Conservation (phyloP, 108 stramenopile species). For the Asterionellopsis glacialis region DNA sequence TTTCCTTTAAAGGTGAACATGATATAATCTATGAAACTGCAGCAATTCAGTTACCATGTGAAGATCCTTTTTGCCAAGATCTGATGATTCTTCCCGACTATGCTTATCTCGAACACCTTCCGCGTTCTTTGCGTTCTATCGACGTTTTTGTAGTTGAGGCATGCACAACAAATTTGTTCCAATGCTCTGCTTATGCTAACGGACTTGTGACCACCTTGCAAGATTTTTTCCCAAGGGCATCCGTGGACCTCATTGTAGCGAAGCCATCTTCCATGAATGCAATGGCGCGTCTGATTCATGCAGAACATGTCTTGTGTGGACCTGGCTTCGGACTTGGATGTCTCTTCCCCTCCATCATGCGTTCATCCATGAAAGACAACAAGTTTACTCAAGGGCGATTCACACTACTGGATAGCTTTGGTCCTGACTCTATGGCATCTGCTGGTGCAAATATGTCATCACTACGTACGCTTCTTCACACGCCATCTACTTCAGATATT, state of each 20-base stretch:
- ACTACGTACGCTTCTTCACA: neutral
- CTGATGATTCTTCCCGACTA: neutral
- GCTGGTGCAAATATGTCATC: neutral
- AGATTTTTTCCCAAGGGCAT: neutral
- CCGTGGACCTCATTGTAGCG: slow-evolving; percentile 1
- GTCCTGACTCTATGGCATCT: neutral
- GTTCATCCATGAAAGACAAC: neutral
- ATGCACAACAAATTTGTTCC: neutral
- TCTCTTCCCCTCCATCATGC: slow-evolving; percentile 1
- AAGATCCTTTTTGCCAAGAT: slow-evolving; percentile 1
- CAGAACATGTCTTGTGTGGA: slow-evolving; percentile 6
- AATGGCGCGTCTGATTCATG: neutral
- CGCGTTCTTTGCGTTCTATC: neutral
- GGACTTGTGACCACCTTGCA: neutral
- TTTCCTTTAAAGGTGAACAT: neutral
- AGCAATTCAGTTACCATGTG: neutral
- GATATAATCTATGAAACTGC: neutral
- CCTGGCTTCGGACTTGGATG: neutral
- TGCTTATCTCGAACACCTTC: slow-evolving; percentile 1
- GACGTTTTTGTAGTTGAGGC: neutral
- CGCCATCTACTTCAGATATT: neutral
- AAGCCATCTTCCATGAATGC: neutral
- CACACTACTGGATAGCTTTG: no score
- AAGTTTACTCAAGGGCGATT: neutral
- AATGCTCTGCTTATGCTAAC: neutral